Percentiles rank a stretch among this genome's conserved stretches.
Conservation (phyloP, 345 rosid species). For the Draba incana region DNA sequence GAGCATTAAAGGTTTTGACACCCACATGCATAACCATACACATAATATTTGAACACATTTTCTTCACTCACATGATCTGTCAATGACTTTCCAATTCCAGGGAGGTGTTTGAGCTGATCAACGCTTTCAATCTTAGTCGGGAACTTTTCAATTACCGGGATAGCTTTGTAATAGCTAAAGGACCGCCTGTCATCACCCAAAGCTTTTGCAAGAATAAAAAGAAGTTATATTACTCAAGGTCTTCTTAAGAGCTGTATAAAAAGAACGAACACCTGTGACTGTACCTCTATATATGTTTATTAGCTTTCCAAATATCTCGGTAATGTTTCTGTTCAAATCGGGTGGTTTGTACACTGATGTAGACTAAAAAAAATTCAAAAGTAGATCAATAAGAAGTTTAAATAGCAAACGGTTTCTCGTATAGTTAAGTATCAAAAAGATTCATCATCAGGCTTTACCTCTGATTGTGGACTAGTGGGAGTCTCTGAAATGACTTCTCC, state of each 20-base stretch:
- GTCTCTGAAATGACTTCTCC: conserved; percentile 42
- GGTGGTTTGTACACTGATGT: conserved; percentile 71
- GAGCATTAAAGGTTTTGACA: conserved; percentile 9
- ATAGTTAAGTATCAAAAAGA: background rate
- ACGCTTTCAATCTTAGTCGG: conserved; percentile 82
- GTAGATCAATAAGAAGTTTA: conserved; percentile 7
- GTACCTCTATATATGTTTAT: conserved; percentile 84
- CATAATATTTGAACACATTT: background rate
- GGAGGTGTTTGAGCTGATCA: conserved; percentile 78
- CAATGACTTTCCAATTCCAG: conserved; percentile 96
- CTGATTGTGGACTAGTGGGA: conserved; percentile 42
- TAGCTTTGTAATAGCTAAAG: conserved; percentile 93
- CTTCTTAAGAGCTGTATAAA: background rate
- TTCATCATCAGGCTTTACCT: conserved; percentile 48
- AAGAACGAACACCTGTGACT: background rate
- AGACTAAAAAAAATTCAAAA: conserved; percentile 43
- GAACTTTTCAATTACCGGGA: conserved; percentile 80
- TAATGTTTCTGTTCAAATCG: conserved; percentile 77
- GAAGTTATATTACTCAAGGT: conserved; percentile 17
- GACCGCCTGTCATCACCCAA: conserved; percentile 95
- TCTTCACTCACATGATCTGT: conserved; percentile 83
- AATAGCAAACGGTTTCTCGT: background rate
- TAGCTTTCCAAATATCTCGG: conserved; percentile 89
- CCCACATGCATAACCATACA: background rate
- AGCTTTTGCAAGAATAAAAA: conserved; percentile 52